These are phyloP conservation scores for Leccinum subgranulosum DNA, from an alignment of 768 basidiomycete species.

Conservation along the genomic window DNA sequence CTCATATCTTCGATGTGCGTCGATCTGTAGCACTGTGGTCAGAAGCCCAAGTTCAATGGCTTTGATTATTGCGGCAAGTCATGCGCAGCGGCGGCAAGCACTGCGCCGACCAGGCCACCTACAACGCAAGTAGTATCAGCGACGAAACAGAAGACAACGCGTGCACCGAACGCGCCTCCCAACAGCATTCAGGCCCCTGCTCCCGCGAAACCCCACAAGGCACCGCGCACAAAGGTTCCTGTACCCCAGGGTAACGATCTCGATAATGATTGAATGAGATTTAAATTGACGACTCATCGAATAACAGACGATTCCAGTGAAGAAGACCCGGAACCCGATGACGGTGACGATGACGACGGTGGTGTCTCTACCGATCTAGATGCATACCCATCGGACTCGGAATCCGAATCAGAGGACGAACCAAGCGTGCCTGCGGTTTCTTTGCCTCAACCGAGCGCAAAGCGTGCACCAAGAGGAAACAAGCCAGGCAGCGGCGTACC, in stretches of 20 bases:
- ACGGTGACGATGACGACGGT: conserved; percentile 21
- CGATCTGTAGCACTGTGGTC: conserved; percentile 44
- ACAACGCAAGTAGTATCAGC: conserved; percentile 9
- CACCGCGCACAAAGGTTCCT: conserved; percentile 10
- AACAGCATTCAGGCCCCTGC: conserved; percentile 1
- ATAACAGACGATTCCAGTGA: conserved; percentile 24
- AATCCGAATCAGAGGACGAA: conserved; percentile 23
- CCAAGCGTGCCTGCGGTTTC: conserved; percentile 7
- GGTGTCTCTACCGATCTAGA: conserved; percentile 28
- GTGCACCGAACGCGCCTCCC: conserved; percentile 6
- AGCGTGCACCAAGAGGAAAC: conserved; percentile 4
- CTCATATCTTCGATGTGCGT: conserved; percentile 19
- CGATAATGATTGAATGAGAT: conserved; percentile 4
- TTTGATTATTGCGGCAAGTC: conserved; percentile 65
- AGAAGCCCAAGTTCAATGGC: conserved; percentile 57
- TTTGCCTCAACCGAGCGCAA: conserved; percentile 7
- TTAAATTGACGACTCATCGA: conserved; percentile 10
- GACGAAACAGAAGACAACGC: conserved; percentile 21
- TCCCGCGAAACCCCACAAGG: conserved; percentile 14
- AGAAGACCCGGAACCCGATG: conserved; percentile 24
- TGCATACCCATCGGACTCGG: conserved; percentile 32
- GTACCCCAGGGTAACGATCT: conserved; percentile 21
- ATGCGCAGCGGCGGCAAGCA: conserved; percentile 50
- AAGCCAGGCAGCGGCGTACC: conserved; percentile 10
- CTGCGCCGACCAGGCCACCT: conserved; percentile 18